Conservation (phyloP, 2,329 filamentous ascomycete genomes). For the Trichoderma oligosporum region DNA sequence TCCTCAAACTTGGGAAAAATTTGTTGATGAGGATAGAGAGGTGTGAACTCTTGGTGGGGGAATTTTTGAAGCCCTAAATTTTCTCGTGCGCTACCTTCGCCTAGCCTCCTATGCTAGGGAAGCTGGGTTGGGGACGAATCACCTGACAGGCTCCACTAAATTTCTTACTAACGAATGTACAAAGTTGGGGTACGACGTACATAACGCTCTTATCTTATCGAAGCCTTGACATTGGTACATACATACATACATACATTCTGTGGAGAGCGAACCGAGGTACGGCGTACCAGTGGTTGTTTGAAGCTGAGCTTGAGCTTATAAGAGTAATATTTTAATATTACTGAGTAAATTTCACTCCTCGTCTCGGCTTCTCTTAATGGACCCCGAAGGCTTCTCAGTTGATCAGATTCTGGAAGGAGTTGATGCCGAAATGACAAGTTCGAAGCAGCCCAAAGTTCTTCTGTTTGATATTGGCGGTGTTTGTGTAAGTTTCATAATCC, state of each 20-base stretch:
- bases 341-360: constrained; percentile 2
- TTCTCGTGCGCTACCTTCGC: constrained; percentile 22
- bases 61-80: constrained; percentile 41
- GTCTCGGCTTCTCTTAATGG: constrained; percentile 1
- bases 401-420: constrained; percentile 31
- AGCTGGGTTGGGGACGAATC: constrained; percentile 41
- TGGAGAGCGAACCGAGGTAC: constrained; percentile 21
- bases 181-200: background rate
- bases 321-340: background rate
- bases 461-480: constrained; percentile 97
- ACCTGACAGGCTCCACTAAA: constrained; percentile 26
- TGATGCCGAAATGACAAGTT: constrained; percentile 38
- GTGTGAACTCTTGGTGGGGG: constrained; percentile 40
- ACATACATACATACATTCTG: background rate
- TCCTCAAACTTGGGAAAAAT: constrained; percentile 33
- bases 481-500: constrained; percentile 64
- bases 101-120: constrained; percentile 22
- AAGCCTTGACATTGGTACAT: background rate
- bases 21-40: constrained; percentile 31
- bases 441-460: constrained; percentile 63
- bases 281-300: constrained; percentile 7
- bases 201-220: constrained; percentile 18
- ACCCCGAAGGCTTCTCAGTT: constrained; percentile 14
- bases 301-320: background rate
- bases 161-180: background rate